Percentiles rank a stretch among this genome's conserved stretches.
These are phyloP conservation scores for Zea luxurians DNA, from an alignment of 176 grass and related monocot species.

Conservation along the genomic window DNA sequence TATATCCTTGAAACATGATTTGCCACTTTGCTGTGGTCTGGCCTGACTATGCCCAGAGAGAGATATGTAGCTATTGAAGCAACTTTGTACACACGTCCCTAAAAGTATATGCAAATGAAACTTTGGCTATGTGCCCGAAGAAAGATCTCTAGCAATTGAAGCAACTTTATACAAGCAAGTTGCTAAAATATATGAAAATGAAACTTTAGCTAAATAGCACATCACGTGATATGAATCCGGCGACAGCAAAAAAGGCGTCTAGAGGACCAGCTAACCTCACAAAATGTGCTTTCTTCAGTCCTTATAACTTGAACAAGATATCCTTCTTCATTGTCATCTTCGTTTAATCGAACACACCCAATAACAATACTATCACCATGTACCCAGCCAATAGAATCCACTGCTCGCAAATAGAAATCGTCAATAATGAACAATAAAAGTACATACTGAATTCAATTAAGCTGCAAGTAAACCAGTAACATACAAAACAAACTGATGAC, in stretches of 20 bases:
- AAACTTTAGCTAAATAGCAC: not conserved
- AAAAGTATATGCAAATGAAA: not conserved
- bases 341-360: slow-evolving; percentile 72
- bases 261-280: slow-evolving; percentile 60
- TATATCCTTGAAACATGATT: slow-evolving; percentile 24
- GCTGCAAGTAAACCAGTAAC: slow-evolving; percentile 7
- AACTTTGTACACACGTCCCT: not conserved
- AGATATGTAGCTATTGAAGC: not conserved
- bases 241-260: slow-evolving; percentile 15
- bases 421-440: slow-evolving; percentile 35
- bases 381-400: slow-evolving; percentile 86
- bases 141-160: slow-evolving; percentile 15
- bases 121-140: not conserved
- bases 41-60: slow-evolving; percentile 10
- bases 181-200: slow-evolving; percentile 9
- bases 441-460: not conserved
- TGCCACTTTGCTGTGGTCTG: slow-evolving; percentile 9
- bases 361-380: slow-evolving; percentile 78
- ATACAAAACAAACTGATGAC: not conserved
- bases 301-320: slow-evolving; percentile 90
- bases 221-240: slow-evolving; percentile 10
- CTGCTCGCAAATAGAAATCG: slow-evolving; percentile 50
- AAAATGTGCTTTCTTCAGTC: slow-evolving; percentile 53
- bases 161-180: slow-evolving; percentile 13
- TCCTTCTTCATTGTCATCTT: slow-evolving; percentile 68